Conservation (phyloP, 768 basidiomycete species). For the Calvatia gigantea region DNA sequence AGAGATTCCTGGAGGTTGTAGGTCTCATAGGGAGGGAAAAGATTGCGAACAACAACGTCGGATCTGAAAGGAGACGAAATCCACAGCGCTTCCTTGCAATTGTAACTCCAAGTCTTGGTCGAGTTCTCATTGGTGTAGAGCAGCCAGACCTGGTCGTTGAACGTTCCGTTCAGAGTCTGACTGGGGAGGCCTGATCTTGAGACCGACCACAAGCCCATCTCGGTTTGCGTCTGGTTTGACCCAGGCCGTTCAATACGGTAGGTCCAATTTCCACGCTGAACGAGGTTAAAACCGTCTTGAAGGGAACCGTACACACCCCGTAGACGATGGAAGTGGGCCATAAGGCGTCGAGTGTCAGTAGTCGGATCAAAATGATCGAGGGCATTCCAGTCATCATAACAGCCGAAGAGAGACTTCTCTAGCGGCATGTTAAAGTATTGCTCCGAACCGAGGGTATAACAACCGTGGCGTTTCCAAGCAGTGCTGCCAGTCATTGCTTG, state of each 20-base stretch:
- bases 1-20: slow-evolving; percentile 66
- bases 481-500: slow-evolving; percentile 84
- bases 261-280: slow-evolving; percentile 85
- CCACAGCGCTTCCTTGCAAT: slow-evolving; percentile 60
- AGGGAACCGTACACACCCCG: slow-evolving; percentile 67
- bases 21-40: slow-evolving; percentile 82
- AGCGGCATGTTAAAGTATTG: slow-evolving; percentile 96
- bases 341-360: slow-evolving; percentile 66
- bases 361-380: slow-evolving; percentile 96
- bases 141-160: slow-evolving; percentile 74
- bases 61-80: slow-evolving; percentile 76
- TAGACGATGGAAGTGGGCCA: slow-evolving; percentile 69
- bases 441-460: slow-evolving; percentile 83
- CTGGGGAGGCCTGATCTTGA: slow-evolving; percentile 58
- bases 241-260: slow-evolving; percentile 74
- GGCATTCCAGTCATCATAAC: slow-evolving; percentile 87
- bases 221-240: slow-evolving; percentile 75
- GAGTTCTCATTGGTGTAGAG: slow-evolving; percentile 83
- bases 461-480: slow-evolving; percentile 93
- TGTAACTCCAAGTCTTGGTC: slow-evolving; percentile 59
- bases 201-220: slow-evolving; percentile 87
- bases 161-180: slow-evolving; percentile 60
- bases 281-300: slow-evolving; percentile 86
- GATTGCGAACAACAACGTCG: slow-evolving; percentile 62
- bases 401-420: slow-evolving; percentile 74